Base-by-base conservation (phyloP, 1,139 yeast genomes). In the Yamadazyma blattariae region DNA sequence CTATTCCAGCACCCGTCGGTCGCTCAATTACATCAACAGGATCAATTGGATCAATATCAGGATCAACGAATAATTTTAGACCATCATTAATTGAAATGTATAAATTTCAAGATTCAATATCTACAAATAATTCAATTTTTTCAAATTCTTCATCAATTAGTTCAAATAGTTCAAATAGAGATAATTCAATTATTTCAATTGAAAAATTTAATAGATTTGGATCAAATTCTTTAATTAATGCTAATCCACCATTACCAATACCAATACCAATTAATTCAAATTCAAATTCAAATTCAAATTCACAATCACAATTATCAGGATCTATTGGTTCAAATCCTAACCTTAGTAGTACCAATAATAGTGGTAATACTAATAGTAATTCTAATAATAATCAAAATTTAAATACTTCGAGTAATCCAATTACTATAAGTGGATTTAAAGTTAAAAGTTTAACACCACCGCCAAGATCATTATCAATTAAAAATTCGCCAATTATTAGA, bases 1-100 rank as follows among this genome's bases (percentile, higher is more conserved):
- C n/a, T n/a, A n/a, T n/a, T n/a, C n/a, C n/a, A n/a, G n/a, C n/a
- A n/a, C n/a, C n/a, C n/a, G n/a, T n/a, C n/a, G n/a, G n/a, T n/a
- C 17, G 19, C 11, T 13, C 23, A 7, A 20, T 9, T 17, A 7
- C 13, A 6, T 20, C 30, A 12, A 10, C 21, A 7, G 12, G 17
- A 14, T 9, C 22, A 15, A 8, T 20, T 8, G 20, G 27, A 3
- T 7, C 22, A 11, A n/a, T 11, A 4, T 15, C 21, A 11, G 33
- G 36, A 29, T 14, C n/a, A 8, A 3, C 25, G 10, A 69, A 67
- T 22, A 54, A 57, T 30, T 45, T 71, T 30, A 57, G 77, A 34
- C 75, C 76, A 0, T 67, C 75, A 2, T 52, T 71, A 28, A 49
- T 66, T 26, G 77, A 71, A 42, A 47, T 68, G 27, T 69, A 70